Conservation (phyloP, 257 asterid species). For the Sherardia arvensis region DNA sequence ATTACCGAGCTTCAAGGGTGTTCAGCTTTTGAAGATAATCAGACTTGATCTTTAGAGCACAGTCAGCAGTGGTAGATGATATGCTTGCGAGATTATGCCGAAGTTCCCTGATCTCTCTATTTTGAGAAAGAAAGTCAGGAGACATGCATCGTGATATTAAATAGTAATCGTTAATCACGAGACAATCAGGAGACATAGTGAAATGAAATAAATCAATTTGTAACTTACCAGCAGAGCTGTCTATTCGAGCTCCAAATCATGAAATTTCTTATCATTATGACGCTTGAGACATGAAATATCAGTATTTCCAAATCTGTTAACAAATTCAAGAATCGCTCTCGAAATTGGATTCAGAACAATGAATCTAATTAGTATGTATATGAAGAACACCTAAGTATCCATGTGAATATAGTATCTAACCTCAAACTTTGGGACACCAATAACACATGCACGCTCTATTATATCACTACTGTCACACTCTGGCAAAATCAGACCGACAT, state of each 20-base stretch:
- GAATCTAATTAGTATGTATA: no score
- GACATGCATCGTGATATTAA: no score
- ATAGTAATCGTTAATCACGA: no score
- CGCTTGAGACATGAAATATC: constrained; percentile 83
- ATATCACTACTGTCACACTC: no score
- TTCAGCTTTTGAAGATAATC: constrained; percentile 94
- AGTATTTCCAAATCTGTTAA: constrained; percentile 29
- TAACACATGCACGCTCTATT: no score
- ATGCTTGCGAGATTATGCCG: constrained; percentile 58
- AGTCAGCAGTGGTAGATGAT: constrained; percentile 76
- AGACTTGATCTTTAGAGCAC: constrained; percentile 89
- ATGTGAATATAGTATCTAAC: no score
- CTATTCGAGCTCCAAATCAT: constrained; percentile 80
- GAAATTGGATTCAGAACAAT: no score
- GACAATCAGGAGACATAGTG: constrained; percentile 14
- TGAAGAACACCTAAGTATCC: no score
- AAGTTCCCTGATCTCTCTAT: constrained; percentile 88
- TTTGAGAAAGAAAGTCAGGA: no score
- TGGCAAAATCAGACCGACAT: no score
- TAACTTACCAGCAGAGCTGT: constrained; percentile 54
- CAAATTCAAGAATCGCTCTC: no score
- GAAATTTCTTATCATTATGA: constrained; percentile 89
- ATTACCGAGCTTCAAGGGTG: constrained; percentile 77
- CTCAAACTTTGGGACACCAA: no score
- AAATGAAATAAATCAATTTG: not conserved